phyloP scores from a whole-genome alignment of 2,329 filamentous ascomycete genomes.

The Colletotrichum spinosum region DNA sequence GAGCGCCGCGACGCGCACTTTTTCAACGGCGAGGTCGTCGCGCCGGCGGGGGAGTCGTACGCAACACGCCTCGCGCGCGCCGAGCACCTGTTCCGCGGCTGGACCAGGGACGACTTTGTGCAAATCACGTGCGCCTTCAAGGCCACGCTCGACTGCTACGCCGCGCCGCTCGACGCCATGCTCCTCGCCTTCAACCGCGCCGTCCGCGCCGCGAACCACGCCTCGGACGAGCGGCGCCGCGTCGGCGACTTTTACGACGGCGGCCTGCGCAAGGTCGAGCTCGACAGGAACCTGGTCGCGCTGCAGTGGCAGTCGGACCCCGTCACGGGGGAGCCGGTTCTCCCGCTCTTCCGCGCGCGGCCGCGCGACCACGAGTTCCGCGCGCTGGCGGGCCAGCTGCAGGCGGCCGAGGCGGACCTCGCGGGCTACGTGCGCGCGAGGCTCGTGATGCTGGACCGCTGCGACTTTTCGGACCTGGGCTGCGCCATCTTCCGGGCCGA shows the following conservation, averaged over 20 bases:
- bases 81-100: conserved; percentile 8
- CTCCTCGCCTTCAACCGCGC: background rate
- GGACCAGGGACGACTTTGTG: conserved; percentile 9
- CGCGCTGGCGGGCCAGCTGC: conserved; percentile 5
- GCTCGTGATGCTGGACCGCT: background rate
- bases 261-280: background rate
- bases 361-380: conserved; percentile 1
- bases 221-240: background rate
- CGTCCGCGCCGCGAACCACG: background rate
- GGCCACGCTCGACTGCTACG: conserved; percentile 23
- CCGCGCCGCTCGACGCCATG: conserved; percentile 3
- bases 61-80: conserved; percentile 8
- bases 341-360: background rate
- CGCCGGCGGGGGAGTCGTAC: conserved; percentile 2
- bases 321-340: background rate
- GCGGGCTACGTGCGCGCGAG: background rate
- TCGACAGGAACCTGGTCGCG: background rate
- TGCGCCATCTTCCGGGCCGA: conserved; percentile 17
- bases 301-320: conserved; percentile 16
- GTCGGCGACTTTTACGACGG: background rate
- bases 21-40: background rate
- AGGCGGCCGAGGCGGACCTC: background rate
- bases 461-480: conserved; percentile 14
- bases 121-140: conserved; percentile 29
- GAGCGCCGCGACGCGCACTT: conserved; percentile 2